phyloP scores from a whole-genome alignment of 805 yeast genomes.

The Hanseniaspora lachancei region DNA sequence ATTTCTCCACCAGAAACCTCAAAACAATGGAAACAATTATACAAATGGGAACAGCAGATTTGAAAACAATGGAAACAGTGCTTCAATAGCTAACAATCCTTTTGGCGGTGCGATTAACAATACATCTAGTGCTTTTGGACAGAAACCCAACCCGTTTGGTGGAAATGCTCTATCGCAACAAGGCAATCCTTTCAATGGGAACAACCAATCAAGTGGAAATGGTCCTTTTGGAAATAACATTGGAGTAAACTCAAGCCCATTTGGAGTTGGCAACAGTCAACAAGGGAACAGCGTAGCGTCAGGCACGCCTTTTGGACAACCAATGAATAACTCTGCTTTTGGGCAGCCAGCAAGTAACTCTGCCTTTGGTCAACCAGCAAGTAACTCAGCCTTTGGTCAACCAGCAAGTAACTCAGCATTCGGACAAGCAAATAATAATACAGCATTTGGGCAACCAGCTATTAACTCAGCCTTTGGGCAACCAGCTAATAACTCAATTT shows the following conservation, averaged over 20 bases:
- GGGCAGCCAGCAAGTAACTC: not conserved
- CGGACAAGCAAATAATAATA: not conserved
- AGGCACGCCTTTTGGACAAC: not conserved
- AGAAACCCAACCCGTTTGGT: not conserved
- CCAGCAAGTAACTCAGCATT: not conserved
- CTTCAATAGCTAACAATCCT: not conserved
- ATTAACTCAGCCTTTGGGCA: not conserved
- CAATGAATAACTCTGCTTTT: not conserved
- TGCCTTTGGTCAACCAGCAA: not conserved
- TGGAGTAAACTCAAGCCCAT: not conserved
- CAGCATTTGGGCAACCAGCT: not conserved
- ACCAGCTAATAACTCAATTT: not conserved
- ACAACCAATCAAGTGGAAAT: not conserved
- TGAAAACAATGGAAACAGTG: slow-evolving; percentile 9
- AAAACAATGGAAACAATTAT: slow-evolving; percentile 15
- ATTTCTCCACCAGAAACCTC: slow-evolving; percentile 28
- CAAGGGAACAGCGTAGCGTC: not conserved
- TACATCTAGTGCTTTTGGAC: not conserved
- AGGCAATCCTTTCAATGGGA: not conserved
- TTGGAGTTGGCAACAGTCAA: not conserved
- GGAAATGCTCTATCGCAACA: slow-evolving; percentile 5
- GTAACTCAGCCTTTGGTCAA: not conserved
- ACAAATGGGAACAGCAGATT: not conserved
- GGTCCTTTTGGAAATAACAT: slow-evolving; percentile 9
- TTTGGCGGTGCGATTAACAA: not conserved